Percentiles rank a stretch among this genome's conserved stretches.
phyloP scores from a whole-genome alignment of 2,329 filamentous ascomycete species.

The Beauveria sp. region DNA sequence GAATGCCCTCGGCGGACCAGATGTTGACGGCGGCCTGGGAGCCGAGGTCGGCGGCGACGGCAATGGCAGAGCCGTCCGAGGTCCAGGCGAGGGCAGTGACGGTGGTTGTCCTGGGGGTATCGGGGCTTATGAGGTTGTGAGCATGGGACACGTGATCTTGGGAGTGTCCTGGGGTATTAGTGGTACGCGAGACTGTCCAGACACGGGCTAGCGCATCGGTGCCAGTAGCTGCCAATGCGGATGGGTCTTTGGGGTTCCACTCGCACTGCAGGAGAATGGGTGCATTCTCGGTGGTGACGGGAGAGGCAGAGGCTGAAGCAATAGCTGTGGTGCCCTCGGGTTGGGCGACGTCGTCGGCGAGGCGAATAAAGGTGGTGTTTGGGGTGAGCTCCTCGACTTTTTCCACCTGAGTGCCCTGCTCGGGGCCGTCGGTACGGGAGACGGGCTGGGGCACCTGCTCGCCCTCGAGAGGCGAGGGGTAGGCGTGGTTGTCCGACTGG shows the following conservation, averaged over 20 bases:
- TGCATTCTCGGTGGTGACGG: slow-evolving; percentile 39
- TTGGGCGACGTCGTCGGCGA: slow-evolving; percentile 35
- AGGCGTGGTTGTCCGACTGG: slow-evolving; percentile 50
- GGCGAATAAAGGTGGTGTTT: slow-evolving; percentile 53
- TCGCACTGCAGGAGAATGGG: slow-evolving; percentile 60
- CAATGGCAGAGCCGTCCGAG: slow-evolving; percentile 46
- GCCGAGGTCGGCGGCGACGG: slow-evolving; percentile 49
- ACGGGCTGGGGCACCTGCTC: slow-evolving; percentile 46
- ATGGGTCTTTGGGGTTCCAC: slow-evolving; percentile 59
- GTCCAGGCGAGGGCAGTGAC: slow-evolving; percentile 57
- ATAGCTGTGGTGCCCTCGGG: slow-evolving; percentile 28
- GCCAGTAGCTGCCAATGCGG: slow-evolving; percentile 58
- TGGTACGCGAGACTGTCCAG: slow-evolving; percentile 51
- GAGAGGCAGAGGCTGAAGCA: slow-evolving; percentile 17
- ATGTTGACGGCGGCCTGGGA: slow-evolving; percentile 46
- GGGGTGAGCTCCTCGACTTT: slow-evolving; percentile 53
- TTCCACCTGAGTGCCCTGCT: slow-evolving; percentile 57
- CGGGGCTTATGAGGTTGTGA: slow-evolving; percentile 42
- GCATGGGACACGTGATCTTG: slow-evolving; percentile 34
- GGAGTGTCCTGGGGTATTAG: slow-evolving; percentile 13
- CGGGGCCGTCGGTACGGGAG: slow-evolving; percentile 52
- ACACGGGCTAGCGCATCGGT: slow-evolving; percentile 63
- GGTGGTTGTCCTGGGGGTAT: slow-evolving; percentile 42
- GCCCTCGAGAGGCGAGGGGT: slow-evolving; percentile 55
- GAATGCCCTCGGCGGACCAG: slow-evolving; percentile 46